Evolutionary conservation across 352 stramenopile genomes (phyloP), one percentile per base, ranked within the genome.

Genomic region (Halophytophthora batemanensis): DNA sequence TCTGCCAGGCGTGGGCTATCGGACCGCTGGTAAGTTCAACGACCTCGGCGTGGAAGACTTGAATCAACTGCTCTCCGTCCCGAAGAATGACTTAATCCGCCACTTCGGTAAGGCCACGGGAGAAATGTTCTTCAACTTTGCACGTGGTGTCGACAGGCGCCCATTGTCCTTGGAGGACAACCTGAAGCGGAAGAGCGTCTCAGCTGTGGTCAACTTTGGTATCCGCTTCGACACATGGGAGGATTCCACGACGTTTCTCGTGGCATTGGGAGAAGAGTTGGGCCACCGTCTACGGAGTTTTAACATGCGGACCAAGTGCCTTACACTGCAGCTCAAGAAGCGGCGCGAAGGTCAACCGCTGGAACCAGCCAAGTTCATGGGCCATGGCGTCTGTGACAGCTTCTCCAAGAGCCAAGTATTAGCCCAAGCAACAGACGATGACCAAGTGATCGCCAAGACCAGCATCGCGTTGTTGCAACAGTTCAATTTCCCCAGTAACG

Each of bases 131-230:
- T 91, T 69, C 29, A 72, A 86, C 21, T 92, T 74, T 59, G 84
- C 81, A 6, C 74, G 82, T 35, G 90, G 90, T 4, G 66, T 85
- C 22, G 90, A 97, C 62, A 35, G 71, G 33, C 70, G 85, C 0
- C 62, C 71, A 3, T 53, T 95, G 8, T 88, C 77, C 0, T 68
- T 90, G 23, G 78, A 95, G 58, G 61, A 65, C 0, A 89, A 80
- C 34, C 69, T 80, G 61, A 82, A 77, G 62, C 66, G 84, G 2
- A 96, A 97, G 61, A 96, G 84, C 39, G 82, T 97, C 3, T 95
- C 86, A 12, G 87, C 90, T 2, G 85, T 97, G n/a, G 77, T 97
- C 8, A 97, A 96, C 61, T 97, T 95, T 56, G 90, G 90, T 1
- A 93, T 97, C 45, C 82, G 90, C 0, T 96, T 97, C 34, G 70